Percentiles rank a stretch among this genome's conserved stretches.
Conservation (phyloP, 176 grass and related monocot genomes). For the Carex kokanica region DNA sequence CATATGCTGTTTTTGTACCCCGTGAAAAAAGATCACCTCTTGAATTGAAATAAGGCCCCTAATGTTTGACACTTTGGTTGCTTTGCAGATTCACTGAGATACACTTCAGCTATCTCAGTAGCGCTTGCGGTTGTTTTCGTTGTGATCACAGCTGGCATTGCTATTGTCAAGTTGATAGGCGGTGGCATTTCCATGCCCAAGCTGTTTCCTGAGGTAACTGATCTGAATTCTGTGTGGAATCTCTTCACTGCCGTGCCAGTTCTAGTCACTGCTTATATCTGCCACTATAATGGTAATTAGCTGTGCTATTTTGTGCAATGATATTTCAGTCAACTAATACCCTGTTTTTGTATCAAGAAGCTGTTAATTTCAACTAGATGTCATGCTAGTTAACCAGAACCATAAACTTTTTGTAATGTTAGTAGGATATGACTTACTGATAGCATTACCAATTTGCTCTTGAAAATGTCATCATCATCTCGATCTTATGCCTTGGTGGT, state of each 20-base stretch:
- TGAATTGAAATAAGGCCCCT: background rate
- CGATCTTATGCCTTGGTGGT: background rate
- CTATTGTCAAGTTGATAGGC: conserved; percentile 69
- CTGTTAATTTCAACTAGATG: background rate
- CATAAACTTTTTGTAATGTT: background rate
- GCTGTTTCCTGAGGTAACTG: conserved; percentile 65
- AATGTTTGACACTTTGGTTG: conserved; percentile 21
- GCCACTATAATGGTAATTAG: conserved; percentile 85
- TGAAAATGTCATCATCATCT: background rate
- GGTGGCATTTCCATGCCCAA: conserved; percentile 82
- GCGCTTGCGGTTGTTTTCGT: conserved; percentile 82
- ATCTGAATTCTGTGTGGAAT: conserved; percentile 84
- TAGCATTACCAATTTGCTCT: background rate
- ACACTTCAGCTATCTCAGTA: conserved; percentile 85
- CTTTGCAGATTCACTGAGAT: conserved; percentile 86
- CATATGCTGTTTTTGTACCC: background rate
- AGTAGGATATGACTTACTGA: background rate
- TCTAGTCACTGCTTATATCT: conserved; percentile 89
- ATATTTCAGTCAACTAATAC: background rate
- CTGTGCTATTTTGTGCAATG: background rate
- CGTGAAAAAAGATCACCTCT: background rate
- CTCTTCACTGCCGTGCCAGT: conserved; percentile 91
- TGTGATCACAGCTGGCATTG: conserved; percentile 86
- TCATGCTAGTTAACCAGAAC: background rate
- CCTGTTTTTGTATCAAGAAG: background rate